Evolutionary conservation across 2,329 filamentous ascomycete species (phyloP), one percentile per base, ranked within the genome.

Genomic region (Lachnellula hyalina): DNA sequence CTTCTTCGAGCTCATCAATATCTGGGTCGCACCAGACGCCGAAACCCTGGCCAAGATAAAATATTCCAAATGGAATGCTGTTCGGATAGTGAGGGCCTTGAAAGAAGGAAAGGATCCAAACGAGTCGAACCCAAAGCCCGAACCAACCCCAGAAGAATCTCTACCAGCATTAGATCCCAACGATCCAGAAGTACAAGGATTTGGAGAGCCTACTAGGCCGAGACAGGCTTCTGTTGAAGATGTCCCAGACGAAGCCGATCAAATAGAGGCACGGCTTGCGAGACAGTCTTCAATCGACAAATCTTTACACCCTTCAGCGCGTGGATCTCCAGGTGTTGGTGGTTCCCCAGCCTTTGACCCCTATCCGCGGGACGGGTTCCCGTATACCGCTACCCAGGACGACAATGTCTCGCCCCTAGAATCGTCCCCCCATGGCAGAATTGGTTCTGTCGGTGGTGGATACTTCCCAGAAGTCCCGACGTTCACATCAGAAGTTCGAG

Each of bases 41-140:
- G 91, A 97, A 67, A 83, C 86, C 19, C 78, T 84, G 40, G 83
- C 90, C 52, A 97, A 96, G 77, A 90, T 93, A 73, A 96, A 95
- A 71, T 99, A 90, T 69, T 91, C 93, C 42, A 99, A 97, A 72
- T 99, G 90, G 80, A 95, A 97, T 70, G 92, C 93, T 2, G 76
- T 93, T 36, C 84, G 94, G 55, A 99, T 99, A 67, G 79, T 89
- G 15, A 96, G 90, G 72, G 94, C 94, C 11, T 81, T 96, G 66
- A 94, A 92, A 67, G 89, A 92, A 41, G 91, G 91, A 52, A 86
- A 89, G 61, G 92, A 99, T 67, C 94, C 94, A 3, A 99, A 99
- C 71, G 84, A 87, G 53, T 88, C 89, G 7, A 97, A 97, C 67
- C 93, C 93, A 0, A 83, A 82, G 54, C 78, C 75, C 4, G 77